These are phyloP conservation scores for Gossypium ekmanianum DNA, from an alignment of 345 rosid genomes.

Conservation along the genomic window DNA sequence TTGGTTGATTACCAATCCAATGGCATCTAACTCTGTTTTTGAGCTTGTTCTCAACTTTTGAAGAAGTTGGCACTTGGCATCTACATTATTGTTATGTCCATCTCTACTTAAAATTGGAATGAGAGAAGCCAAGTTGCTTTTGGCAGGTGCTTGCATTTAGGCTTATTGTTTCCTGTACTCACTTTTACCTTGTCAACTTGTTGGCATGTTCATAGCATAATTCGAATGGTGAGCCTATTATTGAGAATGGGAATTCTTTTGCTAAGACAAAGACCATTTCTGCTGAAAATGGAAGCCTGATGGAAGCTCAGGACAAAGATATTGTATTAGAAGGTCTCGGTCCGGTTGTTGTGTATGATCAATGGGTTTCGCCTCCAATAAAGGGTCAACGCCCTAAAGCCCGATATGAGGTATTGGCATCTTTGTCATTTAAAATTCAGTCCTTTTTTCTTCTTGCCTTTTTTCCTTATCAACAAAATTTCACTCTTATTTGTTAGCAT, in stretches of 20 bases:
- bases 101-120: not conserved
- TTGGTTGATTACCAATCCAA: not conserved
- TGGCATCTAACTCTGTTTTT: not conserved
- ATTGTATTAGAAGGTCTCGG: conserved; percentile 79
- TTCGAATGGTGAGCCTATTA: conserved; percentile 47
- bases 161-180: not conserved
- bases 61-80: not conserved
- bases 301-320: conserved; percentile 88
- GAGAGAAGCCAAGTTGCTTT: not conserved
- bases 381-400: conserved; percentile 84
- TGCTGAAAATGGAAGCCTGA: conserved; percentile 55
- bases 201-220: conserved; percentile 40
- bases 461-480: conserved; percentile 22
- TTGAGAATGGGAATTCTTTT: conserved; percentile 58
- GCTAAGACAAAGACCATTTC: conserved; percentile 67
- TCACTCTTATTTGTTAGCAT: conserved; percentile 54
- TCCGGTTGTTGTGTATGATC: conserved; percentile 77
- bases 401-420: conserved; percentile 75
- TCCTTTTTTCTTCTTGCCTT: conserved; percentile 17
- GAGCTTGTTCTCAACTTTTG: conserved; percentile 12
- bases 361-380: conserved; percentile 78
- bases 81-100: not conserved
- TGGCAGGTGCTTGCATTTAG: not conserved
- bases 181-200: conserved; percentile 7
- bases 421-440: conserved; percentile 18